These are phyloP conservation scores for Sanghuangporus sanghuang DNA, from an alignment of 1,284 basidiomycete genomes.

Conservation along the genomic window DNA sequence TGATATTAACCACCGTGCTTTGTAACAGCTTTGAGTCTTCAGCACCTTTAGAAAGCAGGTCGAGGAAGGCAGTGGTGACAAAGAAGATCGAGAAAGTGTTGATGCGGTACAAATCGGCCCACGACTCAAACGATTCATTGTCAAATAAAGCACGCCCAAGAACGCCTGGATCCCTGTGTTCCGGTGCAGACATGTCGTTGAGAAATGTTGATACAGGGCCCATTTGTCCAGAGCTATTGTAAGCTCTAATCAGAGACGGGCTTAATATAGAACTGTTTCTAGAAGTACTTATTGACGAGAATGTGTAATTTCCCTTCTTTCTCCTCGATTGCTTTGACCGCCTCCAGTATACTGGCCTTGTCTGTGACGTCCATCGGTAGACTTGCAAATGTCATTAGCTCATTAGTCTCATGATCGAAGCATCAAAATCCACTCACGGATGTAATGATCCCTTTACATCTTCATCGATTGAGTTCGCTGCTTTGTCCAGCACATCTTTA, in stretches of 20 bases:
- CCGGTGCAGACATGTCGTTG: conserved; percentile 46
- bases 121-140: conserved; percentile 56
- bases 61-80: conserved; percentile 69
- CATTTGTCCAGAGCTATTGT: conserved; percentile 61
- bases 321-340: conserved; percentile 47
- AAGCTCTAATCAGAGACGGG: neutral
- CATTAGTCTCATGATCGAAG: neutral
- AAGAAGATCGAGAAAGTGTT: conserved; percentile 74
- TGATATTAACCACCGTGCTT: conserved; percentile 68
- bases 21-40: conserved; percentile 50
- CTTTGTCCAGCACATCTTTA: conserved; percentile 22
- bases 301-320: conserved; percentile 71
- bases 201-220: conserved; percentile 61
- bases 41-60: conserved; percentile 66
- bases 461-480: conserved; percentile 15
- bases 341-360: conserved; percentile 58
- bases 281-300: conserved; percentile 68
- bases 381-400: conserved; percentile 30
- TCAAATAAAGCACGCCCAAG: conserved; percentile 62
- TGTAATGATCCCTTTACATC: conserved; percentile 11
- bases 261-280: neutral
- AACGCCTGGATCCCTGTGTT: conserved; percentile 56
- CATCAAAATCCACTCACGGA: conserved; percentile 9
- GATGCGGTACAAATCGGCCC: conserved; percentile 55
- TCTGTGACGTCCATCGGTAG: conserved; percentile 65